Conservation (phyloP, 768 basidiomycete genomes). For the Leucogyrophana mollusca region DNA sequence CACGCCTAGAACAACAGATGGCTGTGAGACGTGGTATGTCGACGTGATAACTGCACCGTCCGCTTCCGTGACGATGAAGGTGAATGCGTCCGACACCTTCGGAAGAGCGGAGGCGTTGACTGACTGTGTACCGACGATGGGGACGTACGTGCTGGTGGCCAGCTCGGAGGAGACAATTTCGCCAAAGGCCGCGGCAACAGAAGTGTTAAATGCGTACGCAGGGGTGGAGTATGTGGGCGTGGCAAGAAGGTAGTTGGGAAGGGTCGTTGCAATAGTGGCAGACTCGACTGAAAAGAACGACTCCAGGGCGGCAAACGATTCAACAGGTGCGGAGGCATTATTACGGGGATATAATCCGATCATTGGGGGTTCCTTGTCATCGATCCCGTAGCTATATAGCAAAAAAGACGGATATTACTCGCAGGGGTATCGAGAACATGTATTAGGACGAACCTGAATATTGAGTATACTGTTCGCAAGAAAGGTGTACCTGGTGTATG, state of each 20-base stretch:
- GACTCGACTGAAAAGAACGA: conserved; percentile 61
- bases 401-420: conserved; percentile 5
- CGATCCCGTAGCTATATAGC: conserved; percentile 64
- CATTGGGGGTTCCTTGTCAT: conserved; percentile 69
- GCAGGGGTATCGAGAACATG: not conserved
- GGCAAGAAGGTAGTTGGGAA: conserved; percentile 69
- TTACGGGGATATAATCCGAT: conserved; percentile 70
- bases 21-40: conserved; percentile 44
- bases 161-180: conserved; percentile 60
- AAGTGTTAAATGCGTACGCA: conserved; percentile 67
- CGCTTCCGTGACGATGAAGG: conserved; percentile 56
- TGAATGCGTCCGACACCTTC: conserved; percentile 49
- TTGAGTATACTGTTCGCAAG: conserved; percentile 72
- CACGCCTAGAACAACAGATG: conserved; percentile 56
- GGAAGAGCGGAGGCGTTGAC: conserved; percentile 57
- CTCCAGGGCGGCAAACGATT: conserved; percentile 40
- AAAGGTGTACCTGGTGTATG: conserved; percentile 56
- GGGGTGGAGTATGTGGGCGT: conserved; percentile 66
- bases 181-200: conserved; percentile 52
- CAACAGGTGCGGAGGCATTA: conserved; percentile 42
- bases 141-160: conserved; percentile 68
- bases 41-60: conserved; percentile 54
- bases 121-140: conserved; percentile 46
- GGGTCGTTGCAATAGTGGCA: conserved; percentile 61
- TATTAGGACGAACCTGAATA: conserved; percentile 49